Evolutionary conservation across 805 yeast genomes (phyloP).

Genomic region (Wickerhamomyces strasburgensis): DNA sequence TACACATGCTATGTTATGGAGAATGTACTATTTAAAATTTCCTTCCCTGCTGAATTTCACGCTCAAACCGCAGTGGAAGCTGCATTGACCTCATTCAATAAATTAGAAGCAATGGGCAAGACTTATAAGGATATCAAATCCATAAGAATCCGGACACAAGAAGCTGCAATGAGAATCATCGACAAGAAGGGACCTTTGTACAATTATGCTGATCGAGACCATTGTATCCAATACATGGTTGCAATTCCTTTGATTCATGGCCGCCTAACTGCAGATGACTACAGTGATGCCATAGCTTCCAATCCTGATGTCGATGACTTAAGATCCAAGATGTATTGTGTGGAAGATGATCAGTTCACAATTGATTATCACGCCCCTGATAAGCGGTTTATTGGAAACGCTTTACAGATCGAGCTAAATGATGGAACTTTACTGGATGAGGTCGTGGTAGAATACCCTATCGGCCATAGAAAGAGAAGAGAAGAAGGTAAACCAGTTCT

Average conservation of each 20-base stretch:
- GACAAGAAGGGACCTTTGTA: conserved; percentile 56
- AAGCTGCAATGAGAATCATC: conserved; percentile 56
- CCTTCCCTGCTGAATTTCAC: conserved; percentile 63
- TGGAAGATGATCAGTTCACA: conserved; percentile 44
- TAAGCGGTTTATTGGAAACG: conserved; percentile 55
- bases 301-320: conserved; percentile 48
- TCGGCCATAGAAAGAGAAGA: conserved; percentile 55
- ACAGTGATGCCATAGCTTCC: conserved; percentile 44
- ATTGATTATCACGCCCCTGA: conserved; percentile 51
- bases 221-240: conserved; percentile 60
- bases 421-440: conserved; percentile 52
- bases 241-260: conserved; percentile 54
- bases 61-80: conserved; percentile 64
- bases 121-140: conserved; percentile 43
- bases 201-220: conserved; percentile 63
- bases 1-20: conserved; percentile 60
- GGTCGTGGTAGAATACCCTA: conserved; percentile 49
- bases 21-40: conserved; percentile 54
- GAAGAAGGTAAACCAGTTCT: conserved; percentile 56
- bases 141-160: conserved; percentile 51
- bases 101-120: conserved; percentile 36
- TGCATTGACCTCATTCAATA: conserved; percentile 39
- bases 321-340: conserved; percentile 51
- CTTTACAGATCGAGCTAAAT: conserved; percentile 43
- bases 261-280: conserved; percentile 53